Evolutionary conservation across 306 rosid species (phyloP).

Genomic region (Betula pendula): DNA sequence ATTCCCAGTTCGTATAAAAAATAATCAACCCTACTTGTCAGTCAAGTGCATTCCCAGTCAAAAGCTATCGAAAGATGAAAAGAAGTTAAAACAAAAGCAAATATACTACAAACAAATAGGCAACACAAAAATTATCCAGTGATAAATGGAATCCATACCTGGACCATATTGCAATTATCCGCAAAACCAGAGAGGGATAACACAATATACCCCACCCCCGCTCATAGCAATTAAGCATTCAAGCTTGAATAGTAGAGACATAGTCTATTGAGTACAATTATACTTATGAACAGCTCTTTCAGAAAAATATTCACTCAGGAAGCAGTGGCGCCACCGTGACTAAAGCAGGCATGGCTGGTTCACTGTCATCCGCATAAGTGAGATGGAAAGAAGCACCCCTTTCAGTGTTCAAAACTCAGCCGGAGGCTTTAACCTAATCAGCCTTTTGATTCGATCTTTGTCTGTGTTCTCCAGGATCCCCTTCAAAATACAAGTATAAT

Average conservation of each 20-base stretch:
- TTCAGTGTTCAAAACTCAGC: constrained; percentile 53
- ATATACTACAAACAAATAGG: no score
- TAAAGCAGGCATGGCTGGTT: not conserved
- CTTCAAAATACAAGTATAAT: constrained; percentile 38
- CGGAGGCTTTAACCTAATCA: constrained; percentile 86
- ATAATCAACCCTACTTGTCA: no score
- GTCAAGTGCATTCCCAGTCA: no score
- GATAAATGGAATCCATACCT: not conserved
- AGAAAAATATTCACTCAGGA: not conserved
- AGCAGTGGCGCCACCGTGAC: not conserved
- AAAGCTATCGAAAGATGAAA: no score
- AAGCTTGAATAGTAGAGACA: no score
- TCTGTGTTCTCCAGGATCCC: constrained; percentile 89
- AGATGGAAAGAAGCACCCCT: not conserved
- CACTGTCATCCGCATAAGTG: not conserved
- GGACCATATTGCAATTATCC: not conserved
- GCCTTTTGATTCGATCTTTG: constrained; percentile 85
- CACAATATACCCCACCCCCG: no score
- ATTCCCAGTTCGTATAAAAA: no score
- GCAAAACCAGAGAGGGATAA: not conserved
- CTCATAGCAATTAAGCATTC: no score
- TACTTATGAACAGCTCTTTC: not conserved
- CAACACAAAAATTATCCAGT: not conserved
- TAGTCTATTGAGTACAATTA: no score
- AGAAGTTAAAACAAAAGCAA: no score